Percentiles rank a stretch among this genome's conserved stretches.
Conservation (phyloP, 345 rosid genomes). For the Ceriops zippeliana region DNA sequence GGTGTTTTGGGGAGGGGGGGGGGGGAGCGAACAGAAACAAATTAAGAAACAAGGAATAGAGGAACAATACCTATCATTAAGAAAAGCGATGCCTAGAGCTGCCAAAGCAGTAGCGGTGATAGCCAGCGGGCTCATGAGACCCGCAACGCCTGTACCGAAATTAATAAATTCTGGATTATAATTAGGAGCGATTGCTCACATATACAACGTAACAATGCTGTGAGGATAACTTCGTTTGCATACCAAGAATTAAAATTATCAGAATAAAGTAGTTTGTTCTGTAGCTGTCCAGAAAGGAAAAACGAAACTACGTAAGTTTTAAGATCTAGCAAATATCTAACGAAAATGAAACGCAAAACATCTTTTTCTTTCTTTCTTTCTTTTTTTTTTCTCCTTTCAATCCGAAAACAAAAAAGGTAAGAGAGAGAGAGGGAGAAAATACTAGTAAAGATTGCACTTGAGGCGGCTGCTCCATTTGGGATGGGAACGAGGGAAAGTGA, state of each 20-base stretch:
- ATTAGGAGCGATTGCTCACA: neutral
- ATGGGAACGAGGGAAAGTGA: slow-evolving; percentile 75
- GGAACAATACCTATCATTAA: slow-evolving; percentile 79
- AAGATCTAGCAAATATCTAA: neutral
- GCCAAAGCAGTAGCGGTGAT: slow-evolving; percentile 64
- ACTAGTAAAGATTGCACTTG: slow-evolving; percentile 99
- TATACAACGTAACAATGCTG: neutral
- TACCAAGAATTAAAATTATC: slow-evolving; percentile 80
- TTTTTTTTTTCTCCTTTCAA: too few species aligned
- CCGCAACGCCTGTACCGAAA: slow-evolving; percentile 38
- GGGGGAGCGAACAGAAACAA: too few species aligned
- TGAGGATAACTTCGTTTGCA: slow-evolving; percentile 11
- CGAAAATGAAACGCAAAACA: neutral
- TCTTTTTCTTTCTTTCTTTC: too few species aligned
- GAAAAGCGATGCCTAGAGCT: slow-evolving; percentile 63
- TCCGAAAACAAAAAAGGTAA: neutral
- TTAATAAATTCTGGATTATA: slow-evolving; percentile 29
- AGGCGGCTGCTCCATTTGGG: slow-evolving; percentile 94
- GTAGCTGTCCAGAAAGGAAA: slow-evolving; percentile 57
- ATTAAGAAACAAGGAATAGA: neutral
- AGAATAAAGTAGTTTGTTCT: slow-evolving; percentile 89
- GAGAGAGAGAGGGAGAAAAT: slow-evolving; percentile 9
- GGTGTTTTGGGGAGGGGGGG: too few species aligned
- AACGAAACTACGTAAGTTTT: neutral
- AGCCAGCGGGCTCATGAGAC: slow-evolving; percentile 77